phyloP scores from a whole-genome alignment of 1,284 basidiomycete genomes.

The Golubevia sp. region DNA sequence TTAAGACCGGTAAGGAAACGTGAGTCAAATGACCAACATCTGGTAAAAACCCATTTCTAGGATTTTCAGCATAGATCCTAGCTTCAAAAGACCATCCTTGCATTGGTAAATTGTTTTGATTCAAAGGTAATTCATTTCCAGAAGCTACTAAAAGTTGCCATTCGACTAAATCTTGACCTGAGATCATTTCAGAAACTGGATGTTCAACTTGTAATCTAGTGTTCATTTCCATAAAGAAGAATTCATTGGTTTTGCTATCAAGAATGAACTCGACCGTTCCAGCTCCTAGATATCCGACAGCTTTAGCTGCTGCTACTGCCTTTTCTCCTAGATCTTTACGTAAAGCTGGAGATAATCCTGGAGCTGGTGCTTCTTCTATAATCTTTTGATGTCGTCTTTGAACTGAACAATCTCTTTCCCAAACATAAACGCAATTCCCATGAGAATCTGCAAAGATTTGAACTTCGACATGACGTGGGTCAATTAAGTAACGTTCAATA shows the following conservation, averaged over 20 bases:
- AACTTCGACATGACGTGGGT: conserved; percentile 71
- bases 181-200: conserved; percentile 93
- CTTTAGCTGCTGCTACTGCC: conserved; percentile 86
- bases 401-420: conserved; percentile 92
- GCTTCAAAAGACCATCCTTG: conserved; percentile 93
- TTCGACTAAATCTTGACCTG: conserved; percentile 86
- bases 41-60: conserved; percentile 71
- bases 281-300: conserved; percentile 88
- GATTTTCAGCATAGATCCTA: conserved; percentile 92
- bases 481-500: conserved; percentile 50
- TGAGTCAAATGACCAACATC: conserved; percentile 83
- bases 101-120: conserved; percentile 77
- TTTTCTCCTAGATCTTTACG: conserved; percentile 81
- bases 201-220: conserved; percentile 80
- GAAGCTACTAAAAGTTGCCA: conserved; percentile 87
- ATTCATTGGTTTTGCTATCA: conserved; percentile 21
- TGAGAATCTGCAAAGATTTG: conserved; percentile 82
- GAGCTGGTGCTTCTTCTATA: conserved; percentile 92
- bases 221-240: conserved; percentile 68
- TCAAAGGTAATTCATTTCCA: conserved; percentile 80
- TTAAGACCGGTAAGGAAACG: conserved; percentile 66
- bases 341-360: conserved; percentile 76
- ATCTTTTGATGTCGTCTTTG: conserved; percentile 94
- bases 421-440: conserved; percentile 81
- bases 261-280: conserved; percentile 74